Base-by-base conservation (phyloP, 768 basidiomycete genomes). In the Dioszegia crocea region DNA sequence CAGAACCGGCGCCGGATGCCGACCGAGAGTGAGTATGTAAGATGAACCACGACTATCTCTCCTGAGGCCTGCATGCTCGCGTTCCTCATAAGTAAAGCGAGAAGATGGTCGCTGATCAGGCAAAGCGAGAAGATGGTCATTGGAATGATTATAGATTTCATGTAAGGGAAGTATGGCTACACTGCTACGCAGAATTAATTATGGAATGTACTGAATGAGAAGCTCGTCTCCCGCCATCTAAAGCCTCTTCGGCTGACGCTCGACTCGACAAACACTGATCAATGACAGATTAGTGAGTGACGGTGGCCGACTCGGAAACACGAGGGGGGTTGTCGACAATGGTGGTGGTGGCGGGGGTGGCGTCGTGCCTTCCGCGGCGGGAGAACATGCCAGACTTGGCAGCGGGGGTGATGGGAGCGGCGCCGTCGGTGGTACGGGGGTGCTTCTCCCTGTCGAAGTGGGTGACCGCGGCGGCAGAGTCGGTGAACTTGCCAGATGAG, bases 401-500 rank as follows among this genome's bases (percentile, higher is more conserved):
- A 16, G 53, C 33, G 45, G 31, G 31, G 29, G 26, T 53, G 8
- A 41, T 36, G 24, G 45, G 36, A 29, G 27, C 41, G 31, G 40
- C 30, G 47, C 23, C 36, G 11, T 49, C 63, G 43, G 54, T 50
- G 49, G 52, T n/a, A 17, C 54, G 56, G 19, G 43, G 57, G 59
- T 63, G 39, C 60, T 69, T 66, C 66, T 74, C 72, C 11, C 45
- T 27, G 53, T 71, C 72, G 33, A 44, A 50, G 39, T 44, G 29
- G 19, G 51, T 43, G 38, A 60, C 59, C 21, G 55, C 71, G 16
- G 38, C 62, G 21, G 61, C 62, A 11, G 66, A 60, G 36, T 61
- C 53, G 46, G 70, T 62, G 73, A 67, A 76, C 60, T 77, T 77
- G 56, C 76, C 76, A 26, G 71, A 73, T 39, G 61, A 65, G 45